These are phyloP conservation scores for Penicillium antarcticum DNA, from an alignment of 495 filamentous ascomycete genomes.

Conservation along the genomic window DNA sequence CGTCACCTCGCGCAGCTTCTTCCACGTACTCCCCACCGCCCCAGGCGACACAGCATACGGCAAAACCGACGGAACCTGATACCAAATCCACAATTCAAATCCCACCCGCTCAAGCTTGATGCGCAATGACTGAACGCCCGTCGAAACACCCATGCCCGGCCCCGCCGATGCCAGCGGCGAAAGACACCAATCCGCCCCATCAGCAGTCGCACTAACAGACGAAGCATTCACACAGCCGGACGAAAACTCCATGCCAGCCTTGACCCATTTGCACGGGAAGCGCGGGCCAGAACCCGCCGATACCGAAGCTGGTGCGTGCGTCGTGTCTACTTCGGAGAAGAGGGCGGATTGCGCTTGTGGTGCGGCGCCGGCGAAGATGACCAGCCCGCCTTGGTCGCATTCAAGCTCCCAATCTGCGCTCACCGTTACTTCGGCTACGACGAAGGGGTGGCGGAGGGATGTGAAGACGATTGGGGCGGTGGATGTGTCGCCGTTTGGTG, in stretches of 20 bases:
- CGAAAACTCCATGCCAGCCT: conserved; percentile 56
- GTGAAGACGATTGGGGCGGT: conserved; percentile 59
- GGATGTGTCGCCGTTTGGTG: conserved; percentile 51
- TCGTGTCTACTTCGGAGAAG: conserved; percentile 19
- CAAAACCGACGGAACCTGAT: conserved; percentile 40
- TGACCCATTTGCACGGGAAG: conserved; percentile 56
- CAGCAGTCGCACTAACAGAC: conserved; percentile 52
- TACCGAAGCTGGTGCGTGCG: not conserved
- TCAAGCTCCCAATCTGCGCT: conserved; percentile 57
- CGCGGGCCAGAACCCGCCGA: not conserved
- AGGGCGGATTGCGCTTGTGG: conserved; percentile 35
- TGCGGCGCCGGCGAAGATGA: conserved; percentile 72
- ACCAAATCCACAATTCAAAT: conserved; percentile 57
- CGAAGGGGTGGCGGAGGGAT: conserved; percentile 49
- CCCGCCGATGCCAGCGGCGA: conserved; percentile 36
- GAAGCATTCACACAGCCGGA: conserved; percentile 51
- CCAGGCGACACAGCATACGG: conserved; percentile 36
- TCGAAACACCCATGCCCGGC: not conserved
- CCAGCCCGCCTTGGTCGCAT: conserved; percentile 68
- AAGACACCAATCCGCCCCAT: conserved; percentile 56
- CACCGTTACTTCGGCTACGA: conserved; percentile 57
- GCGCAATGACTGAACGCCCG: conserved; percentile 40
- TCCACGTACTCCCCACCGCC: conserved; percentile 47
- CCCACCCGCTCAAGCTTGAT: conserved; percentile 59
- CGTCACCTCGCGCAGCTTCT: conserved; percentile 56